Conservation (phyloP, 805 yeast species). For the Lipomyces japonicus region DNA sequence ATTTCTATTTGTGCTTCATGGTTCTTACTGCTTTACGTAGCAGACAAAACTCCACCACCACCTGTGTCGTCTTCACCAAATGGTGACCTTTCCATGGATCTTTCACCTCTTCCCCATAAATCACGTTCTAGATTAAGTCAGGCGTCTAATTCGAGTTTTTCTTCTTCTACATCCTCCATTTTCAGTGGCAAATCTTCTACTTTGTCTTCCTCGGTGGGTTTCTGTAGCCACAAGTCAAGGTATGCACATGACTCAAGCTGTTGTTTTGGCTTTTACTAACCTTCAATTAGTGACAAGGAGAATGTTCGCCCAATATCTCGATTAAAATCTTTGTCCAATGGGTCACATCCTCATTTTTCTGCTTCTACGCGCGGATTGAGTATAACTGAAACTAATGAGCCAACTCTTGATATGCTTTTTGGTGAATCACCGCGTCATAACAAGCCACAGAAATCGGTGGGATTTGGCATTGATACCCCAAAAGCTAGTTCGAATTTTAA, state of each 20-base stretch:
- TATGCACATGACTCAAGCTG: too few relatives aligned
- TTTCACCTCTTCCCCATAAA: slow-evolving; percentile 27
- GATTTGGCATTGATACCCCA: slow-evolving; percentile 23
- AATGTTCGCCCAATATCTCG: too few relatives aligned
- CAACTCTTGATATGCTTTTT: slow-evolving; percentile 10
- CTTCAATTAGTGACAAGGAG: too few relatives aligned
- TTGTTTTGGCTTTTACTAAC: too few relatives aligned
- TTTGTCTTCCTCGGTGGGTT: slow-evolving; percentile 20
- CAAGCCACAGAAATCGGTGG: slow-evolving; percentile 2
- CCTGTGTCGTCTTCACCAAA: slow-evolving; percentile 20
- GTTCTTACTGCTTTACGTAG: slow-evolving; percentile 1
- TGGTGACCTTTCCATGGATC: slow-evolving; percentile 17
- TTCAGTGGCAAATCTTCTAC: slow-evolving; percentile 22
- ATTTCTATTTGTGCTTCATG: background rate
- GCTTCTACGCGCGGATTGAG: slow-evolving; percentile 1
- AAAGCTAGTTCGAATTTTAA: slow-evolving; percentile 1
- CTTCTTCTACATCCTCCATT: slow-evolving; percentile 25
- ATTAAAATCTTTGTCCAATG: too few relatives aligned
- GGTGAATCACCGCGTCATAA: slow-evolving; percentile 6
- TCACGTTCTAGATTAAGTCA: slow-evolving; percentile 3
- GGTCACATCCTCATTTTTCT: background rate
- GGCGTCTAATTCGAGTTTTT: slow-evolving; percentile 13
- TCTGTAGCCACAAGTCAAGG: too few relatives aligned
- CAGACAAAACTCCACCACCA: slow-evolving; percentile 18
- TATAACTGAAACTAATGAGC: background rate